Evolutionary conservation across 202 grass and related monocot genomes (phyloP).

Genomic region (Eragrostis tef): DNA sequence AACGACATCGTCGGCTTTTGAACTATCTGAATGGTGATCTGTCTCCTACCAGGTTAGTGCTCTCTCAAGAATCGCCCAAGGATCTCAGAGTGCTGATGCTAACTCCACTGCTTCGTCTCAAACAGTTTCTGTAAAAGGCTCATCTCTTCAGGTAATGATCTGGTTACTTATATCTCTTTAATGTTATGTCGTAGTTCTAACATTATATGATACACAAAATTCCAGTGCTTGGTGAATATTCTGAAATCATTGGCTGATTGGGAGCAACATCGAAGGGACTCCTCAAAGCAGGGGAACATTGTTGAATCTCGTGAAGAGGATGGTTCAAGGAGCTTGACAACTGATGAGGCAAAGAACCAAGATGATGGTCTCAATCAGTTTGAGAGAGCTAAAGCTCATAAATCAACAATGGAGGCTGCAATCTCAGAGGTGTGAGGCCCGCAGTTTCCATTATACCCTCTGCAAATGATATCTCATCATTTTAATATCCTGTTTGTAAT

Average conservation of each 20-base stretch:
- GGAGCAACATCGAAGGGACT: constrained; percentile 81
- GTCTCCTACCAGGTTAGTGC: constrained; percentile 73
- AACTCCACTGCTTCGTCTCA: constrained; percentile 70
- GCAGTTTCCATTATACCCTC: constrained; percentile 39
- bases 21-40: constrained; percentile 42
- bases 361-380: constrained; percentile 91
- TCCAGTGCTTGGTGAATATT: constrained; percentile 93
- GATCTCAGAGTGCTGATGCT: constrained; percentile 74
- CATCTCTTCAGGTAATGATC: constrained; percentile 90
- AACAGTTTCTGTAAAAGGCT: constrained; percentile 83
- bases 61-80: constrained; percentile 91
- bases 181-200: constrained; percentile 37
- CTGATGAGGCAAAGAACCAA: constrained; percentile 67
- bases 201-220: constrained; percentile 33
- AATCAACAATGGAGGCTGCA: constrained; percentile 94
- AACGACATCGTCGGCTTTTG: neutral
- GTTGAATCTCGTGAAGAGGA: constrained; percentile 61
- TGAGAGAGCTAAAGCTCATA: constrained; percentile 99
- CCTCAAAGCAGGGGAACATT: constrained; percentile 59
- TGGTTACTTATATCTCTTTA: constrained; percentile 27
- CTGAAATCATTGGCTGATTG: constrained; percentile 98
- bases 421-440: constrained; percentile 72
- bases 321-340: constrained; percentile 58
- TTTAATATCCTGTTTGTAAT: constrained; percentile 36
- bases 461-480: constrained; percentile 27